Base-by-base conservation (phyloP, 345 rosid genomes). In the Pistacia atlantica region DNA sequence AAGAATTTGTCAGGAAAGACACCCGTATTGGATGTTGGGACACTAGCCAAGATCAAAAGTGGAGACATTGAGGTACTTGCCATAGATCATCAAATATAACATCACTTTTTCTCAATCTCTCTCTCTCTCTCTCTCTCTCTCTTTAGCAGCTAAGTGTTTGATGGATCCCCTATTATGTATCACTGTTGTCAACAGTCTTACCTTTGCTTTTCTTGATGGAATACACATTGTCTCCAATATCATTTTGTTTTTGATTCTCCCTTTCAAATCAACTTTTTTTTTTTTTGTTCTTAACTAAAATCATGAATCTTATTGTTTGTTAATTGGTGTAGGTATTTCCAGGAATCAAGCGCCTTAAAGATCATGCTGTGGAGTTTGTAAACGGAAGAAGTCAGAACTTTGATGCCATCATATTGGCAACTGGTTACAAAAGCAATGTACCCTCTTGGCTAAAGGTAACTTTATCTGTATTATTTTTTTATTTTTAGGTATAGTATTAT, bases 391-490 rank as follows among this genome's bases (percentile, higher is more conserved):
- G 57, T 0, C 93, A 87, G 84, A 80, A 81, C 57, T 93, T 89
- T 81, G 98, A 93, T 75, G 94, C 96, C 65, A 90, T 95, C 56
- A 81, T 95, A 65, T 83, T 93, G 56, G 99, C 99, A 81, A 93
- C 99, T 2, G 99, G 99, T 63, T 95, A 95, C 83, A 93, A 88
- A 87, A 95, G 96, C 89, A 93, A 92, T 33, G 97, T 93, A 69
- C 97, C 97, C 72, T 75, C 81, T 80, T 96, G 99, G 99, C 83
- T 96, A 78, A 92, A 96, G 98, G 99, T 96, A 78, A 25, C 74
- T 57, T n/a, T 52, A 0, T 52, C 69, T 76, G 73, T 63, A 69
- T 35, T 17, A 2, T 18, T 65, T 8, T 31, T 45, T 35, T 35
- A 6, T 2, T 4, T 48, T 52, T 76, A 25, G 25, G 9, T 31